phyloP scores from a whole-genome alignment of 768 basidiomycete species.

The Russula lepida region DNA sequence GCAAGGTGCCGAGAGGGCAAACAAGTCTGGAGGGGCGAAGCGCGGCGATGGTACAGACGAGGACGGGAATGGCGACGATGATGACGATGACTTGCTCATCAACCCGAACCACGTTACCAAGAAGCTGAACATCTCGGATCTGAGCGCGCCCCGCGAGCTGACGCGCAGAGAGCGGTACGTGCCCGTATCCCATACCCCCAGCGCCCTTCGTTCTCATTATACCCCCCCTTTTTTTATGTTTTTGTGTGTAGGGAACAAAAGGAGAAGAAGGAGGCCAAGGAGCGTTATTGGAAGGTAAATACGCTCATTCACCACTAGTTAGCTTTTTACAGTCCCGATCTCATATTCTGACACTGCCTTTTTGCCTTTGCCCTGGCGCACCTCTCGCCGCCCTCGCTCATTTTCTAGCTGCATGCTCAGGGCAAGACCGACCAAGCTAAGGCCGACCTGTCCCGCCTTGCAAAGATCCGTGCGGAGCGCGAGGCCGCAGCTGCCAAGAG shows the following conservation, averaged over 20 bases:
- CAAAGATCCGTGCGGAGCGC: conserved; percentile 79
- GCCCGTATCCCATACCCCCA: background rate
- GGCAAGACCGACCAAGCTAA: conserved; percentile 92
- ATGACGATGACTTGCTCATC: conserved; percentile 60
- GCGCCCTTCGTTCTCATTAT: background rate
- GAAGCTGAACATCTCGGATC: conserved; percentile 68
- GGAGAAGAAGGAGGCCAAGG: conserved; percentile 85
- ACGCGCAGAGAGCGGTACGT: conserved; percentile 57
- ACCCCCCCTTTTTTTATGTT: background rate
- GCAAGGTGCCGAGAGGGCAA: conserved; percentile 39
- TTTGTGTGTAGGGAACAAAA: conserved; percentile 65
- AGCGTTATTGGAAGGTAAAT: conserved; percentile 76
- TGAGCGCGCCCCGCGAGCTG: conserved; percentile 54
- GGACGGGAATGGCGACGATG: conserved; percentile 31
- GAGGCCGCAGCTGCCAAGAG: conserved; percentile 83
- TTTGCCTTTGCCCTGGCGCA: background rate
- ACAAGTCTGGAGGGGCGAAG: conserved; percentile 27
- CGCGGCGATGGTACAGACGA: conserved; percentile 20
- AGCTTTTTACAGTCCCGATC: background rate
- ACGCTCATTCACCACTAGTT: background rate
- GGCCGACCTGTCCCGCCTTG: conserved; percentile 76
- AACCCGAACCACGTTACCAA: conserved; percentile 72
- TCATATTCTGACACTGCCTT: background rate
- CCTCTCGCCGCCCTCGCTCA: background rate
- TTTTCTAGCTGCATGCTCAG: conserved; percentile 49